Evolutionary conservation across 768 basidiomycete genomes (phyloP).

Genomic region (Boletus rubroflammeus): DNA sequence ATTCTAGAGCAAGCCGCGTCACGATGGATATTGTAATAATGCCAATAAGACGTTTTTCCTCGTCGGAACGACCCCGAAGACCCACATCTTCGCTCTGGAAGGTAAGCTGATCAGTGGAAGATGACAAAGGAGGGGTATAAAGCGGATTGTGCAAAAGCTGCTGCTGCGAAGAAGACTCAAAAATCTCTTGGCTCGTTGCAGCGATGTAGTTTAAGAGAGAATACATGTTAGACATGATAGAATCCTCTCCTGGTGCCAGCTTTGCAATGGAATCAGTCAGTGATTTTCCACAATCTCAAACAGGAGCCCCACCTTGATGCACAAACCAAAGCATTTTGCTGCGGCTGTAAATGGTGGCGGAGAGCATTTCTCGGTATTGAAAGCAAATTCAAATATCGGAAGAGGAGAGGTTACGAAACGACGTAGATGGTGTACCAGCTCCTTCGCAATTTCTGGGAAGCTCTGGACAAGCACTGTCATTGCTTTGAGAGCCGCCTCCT

Average conservation of each 20-base stretch:
- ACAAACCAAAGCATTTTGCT: conserved; percentile 85
- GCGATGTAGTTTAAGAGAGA: conserved; percentile 92
- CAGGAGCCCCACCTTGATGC: conserved; percentile 60
- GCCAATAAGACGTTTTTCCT: conserved; percentile 78
- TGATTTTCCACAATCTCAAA: background rate
- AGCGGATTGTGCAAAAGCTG: conserved; percentile 42
- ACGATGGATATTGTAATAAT: conserved; percentile 93
- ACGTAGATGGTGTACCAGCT: conserved; percentile 75
- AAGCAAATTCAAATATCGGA: conserved; percentile 84
- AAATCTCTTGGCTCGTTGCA: conserved; percentile 74
- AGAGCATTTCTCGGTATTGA: conserved; percentile 65
- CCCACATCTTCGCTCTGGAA: conserved; percentile 60
- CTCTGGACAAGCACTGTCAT: conserved; percentile 83
- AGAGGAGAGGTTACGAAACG: conserved; percentile 86
- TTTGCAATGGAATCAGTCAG: conserved; percentile 28
- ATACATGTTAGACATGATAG: conserved; percentile 94
- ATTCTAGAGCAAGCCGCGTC: conserved; percentile 83
- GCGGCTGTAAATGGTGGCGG: conserved; percentile 81
- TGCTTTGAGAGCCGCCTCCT: conserved; percentile 87
- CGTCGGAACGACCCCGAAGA: conserved; percentile 68
- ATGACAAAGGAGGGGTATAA: conserved; percentile 28
- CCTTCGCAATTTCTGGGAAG: conserved; percentile 74
- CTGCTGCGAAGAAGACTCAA: conserved; percentile 48
- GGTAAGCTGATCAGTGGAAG: conserved; percentile 45
- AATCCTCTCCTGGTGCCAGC: conserved; percentile 84